A percentile compares a stretch with the other conserved stretches of the same genome.
These are phyloP conservation scores for Cladosporium sp. DNA, from an alignment of 2,329 filamentous ascomycete species.

Conservation along the genomic window DNA sequence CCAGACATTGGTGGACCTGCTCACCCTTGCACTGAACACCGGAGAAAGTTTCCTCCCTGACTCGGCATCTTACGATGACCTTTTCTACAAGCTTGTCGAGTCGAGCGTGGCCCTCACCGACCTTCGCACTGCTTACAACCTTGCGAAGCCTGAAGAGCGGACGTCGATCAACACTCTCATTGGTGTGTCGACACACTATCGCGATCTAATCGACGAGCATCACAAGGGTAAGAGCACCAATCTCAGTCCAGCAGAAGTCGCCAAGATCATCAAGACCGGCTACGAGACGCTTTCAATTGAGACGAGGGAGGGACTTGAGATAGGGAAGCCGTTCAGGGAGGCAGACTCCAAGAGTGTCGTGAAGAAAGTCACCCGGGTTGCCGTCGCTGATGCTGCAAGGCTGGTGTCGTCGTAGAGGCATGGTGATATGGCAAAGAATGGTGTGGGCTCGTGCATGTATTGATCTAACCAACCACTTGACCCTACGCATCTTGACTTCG, in stretches of 20 bases:
- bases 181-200: constrained; percentile 82
- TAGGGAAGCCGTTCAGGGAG: constrained; percentile 80
- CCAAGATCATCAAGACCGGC: constrained; percentile 90
- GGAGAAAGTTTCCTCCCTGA: constrained; percentile 91
- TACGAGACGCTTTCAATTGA: constrained; percentile 95
- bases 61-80: constrained; percentile 85
- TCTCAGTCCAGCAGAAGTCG: constrained; percentile 80
- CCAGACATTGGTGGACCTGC: constrained; percentile 75
- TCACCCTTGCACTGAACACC: constrained; percentile 79
- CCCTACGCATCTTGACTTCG: not conserved
- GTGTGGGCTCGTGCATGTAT: not conserved
- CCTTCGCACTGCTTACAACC: constrained; percentile 75
- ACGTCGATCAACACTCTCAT: constrained; percentile 84
- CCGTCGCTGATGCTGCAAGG: constrained; percentile 65
- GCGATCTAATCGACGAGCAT: constrained; percentile 70
- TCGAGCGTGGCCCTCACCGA: constrained; percentile 78
- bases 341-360: constrained; percentile 79
- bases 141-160: constrained; percentile 41
- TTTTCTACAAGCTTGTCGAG: constrained; percentile 98
- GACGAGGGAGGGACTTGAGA: constrained; percentile 67
- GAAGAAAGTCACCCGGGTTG: constrained; percentile 82
- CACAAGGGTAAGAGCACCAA: constrained; percentile 42
- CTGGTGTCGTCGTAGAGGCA: constrained; percentile 24
- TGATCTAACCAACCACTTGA: not conserved
- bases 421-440: not conserved